These are phyloP conservation scores for Lathyrus sativus DNA, from an alignment of 306 rosid species.

Conservation along the genomic window DNA sequence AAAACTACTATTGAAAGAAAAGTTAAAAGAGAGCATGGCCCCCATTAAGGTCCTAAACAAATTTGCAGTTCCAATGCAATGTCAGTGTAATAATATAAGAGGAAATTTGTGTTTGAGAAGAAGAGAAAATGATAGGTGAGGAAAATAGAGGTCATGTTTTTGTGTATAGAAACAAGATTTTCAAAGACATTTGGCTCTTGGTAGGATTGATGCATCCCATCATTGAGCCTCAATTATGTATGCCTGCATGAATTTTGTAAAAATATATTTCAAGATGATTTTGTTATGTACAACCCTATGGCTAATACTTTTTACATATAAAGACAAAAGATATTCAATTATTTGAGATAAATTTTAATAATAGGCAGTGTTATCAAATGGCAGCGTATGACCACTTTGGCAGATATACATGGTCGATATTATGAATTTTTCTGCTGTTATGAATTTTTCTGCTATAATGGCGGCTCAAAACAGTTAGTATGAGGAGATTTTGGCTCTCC, in stretches of 20 bases:
- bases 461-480: no score
- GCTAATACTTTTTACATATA: background rate
- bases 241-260: constrained; percentile 44
- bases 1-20: constrained; percentile 34
- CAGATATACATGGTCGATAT: no score
- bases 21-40: constrained; percentile 41
- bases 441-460: no score
- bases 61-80: constrained; percentile 50
- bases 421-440: no score
- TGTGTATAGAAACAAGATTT: constrained; percentile 14
- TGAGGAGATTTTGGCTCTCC: no score
- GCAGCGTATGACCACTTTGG: no score
- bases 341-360: background rate
- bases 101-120: constrained; percentile 26
- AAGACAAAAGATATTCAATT: constrained; percentile 27
- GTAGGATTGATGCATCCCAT: constrained; percentile 44
- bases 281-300: constrained; percentile 18
- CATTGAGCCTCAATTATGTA: constrained; percentile 47
- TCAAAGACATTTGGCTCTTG: constrained; percentile 32
- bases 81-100: constrained; percentile 21
- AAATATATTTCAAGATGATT: constrained; percentile 27
- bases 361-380: no score
- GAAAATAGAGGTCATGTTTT: constrained; percentile 26
- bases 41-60: constrained; percentile 28
- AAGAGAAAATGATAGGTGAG: constrained; percentile 35